A percentile compares a stretch with the other conserved stretches of the same genome.
Conservation (phyloP, 768 basidiomycete species). For the Kwoniella shandongensis region DNA sequence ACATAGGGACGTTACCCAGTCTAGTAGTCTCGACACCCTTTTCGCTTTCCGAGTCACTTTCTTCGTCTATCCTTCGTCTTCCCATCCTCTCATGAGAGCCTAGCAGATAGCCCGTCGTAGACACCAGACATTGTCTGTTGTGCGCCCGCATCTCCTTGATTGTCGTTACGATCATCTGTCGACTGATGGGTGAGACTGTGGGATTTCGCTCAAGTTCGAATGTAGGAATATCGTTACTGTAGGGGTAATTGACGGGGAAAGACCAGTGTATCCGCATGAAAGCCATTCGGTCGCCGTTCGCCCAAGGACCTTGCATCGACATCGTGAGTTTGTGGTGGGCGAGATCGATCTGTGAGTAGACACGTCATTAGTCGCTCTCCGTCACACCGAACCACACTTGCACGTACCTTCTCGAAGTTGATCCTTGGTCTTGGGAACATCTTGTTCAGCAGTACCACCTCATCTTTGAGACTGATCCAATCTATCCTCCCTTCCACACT, state of each 20-base stretch:
- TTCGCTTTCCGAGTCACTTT: constrained; percentile 51
- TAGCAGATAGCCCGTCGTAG: constrained; percentile 76
- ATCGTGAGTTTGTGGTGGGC: constrained; percentile 72
- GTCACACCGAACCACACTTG: not conserved
- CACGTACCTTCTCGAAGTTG: constrained; percentile 75
- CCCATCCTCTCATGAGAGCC: constrained; percentile 57
- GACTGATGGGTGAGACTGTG: constrained; percentile 71
- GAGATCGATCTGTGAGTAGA: constrained; percentile 53
- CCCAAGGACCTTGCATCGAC: constrained; percentile 87
- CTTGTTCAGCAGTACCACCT: constrained; percentile 37
- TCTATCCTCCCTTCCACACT: constrained; percentile 24
- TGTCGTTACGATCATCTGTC: constrained; percentile 74
- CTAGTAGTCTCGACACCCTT: constrained; percentile 32
- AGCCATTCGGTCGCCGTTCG: constrained; percentile 70
- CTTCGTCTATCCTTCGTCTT: constrained; percentile 49
- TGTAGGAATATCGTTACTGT: constrained; percentile 59
- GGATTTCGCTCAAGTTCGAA: constrained; percentile 83
- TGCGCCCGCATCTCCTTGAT: constrained; percentile 70
- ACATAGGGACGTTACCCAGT: constrained; percentile 65
- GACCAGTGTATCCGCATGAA: constrained; percentile 86
- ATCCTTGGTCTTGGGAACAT: constrained; percentile 37
- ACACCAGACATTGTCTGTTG: constrained; percentile 78
- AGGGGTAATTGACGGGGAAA: constrained; percentile 75
- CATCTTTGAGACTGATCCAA: constrained; percentile 40
- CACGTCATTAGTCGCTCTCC: not conserved